These are phyloP conservation scores for Barnettozyma sucrosica DNA, from an alignment of 805 yeast genomes.

Conservation along the genomic window DNA sequence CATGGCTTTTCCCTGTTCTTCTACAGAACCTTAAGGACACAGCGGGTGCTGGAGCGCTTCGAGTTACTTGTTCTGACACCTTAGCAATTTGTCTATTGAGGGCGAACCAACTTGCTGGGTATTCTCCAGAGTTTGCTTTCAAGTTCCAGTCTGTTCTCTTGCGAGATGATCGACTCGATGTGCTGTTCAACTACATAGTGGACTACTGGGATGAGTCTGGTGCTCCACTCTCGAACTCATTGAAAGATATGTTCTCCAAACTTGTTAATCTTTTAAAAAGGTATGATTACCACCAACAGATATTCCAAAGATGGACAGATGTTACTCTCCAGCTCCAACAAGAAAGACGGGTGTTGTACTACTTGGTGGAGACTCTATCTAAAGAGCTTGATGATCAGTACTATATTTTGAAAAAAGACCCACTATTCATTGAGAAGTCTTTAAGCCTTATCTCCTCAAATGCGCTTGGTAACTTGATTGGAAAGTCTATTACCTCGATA, in stretches of 20 bases:
- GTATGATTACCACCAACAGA: conserved; percentile 17
- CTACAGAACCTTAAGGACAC: conserved; percentile 28
- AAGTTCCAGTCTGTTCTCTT: conserved; percentile 12
- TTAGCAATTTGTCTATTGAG: conserved; percentile 62
- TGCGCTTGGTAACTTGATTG: conserved; percentile 60
- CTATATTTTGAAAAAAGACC: conserved; percentile 36
- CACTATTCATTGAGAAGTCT: conserved; percentile 43
- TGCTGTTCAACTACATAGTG: conserved; percentile 47
- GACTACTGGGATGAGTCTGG: conserved; percentile 71
- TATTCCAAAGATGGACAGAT: conserved; percentile 42
- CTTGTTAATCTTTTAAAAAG: conserved; percentile 36
- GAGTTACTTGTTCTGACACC: conserved; percentile 50
- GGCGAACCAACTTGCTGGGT: conserved; percentile 34
- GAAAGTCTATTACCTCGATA: conserved; percentile 46
- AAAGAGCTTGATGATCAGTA: conserved; percentile 38
- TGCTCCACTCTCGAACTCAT: conserved; percentile 64
- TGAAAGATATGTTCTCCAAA: conserved; percentile 55
- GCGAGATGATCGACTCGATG: conserved; percentile 20
- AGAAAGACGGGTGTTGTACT: conserved; percentile 55
- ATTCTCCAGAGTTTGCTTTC: conserved; percentile 10
- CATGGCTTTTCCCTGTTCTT: conserved; percentile 25
- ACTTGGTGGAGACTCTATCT: conserved; percentile 50
- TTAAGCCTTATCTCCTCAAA: conserved; percentile 46
- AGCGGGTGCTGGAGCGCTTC: conserved; percentile 31
- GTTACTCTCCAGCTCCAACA: conserved; percentile 38